Conservation (phyloP, 768 basidiomycete genomes). For the Lentinus tigrinus region DNA sequence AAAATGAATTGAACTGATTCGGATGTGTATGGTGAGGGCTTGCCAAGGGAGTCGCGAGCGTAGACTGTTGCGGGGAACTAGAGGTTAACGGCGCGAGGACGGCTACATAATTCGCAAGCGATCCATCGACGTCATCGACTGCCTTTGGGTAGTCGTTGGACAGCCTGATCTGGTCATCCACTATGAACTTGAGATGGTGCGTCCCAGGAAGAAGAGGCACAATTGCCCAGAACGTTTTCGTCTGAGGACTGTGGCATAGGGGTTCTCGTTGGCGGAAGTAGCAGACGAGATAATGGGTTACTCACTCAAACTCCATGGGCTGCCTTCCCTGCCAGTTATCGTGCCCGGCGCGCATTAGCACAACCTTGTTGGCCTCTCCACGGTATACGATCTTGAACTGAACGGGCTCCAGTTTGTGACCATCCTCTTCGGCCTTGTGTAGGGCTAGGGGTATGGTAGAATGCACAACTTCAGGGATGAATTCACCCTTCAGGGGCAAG, state of each 20-base stretch:
- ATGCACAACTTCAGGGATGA: slow-evolving; percentile 56
- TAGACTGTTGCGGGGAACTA: slow-evolving; percentile 33
- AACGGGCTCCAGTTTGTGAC: slow-evolving; percentile 29
- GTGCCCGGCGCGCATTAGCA: slow-evolving; percentile 72
- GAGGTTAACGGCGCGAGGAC: slow-evolving; percentile 42
- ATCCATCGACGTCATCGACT: slow-evolving; percentile 86
- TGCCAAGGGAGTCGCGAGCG: slow-evolving; percentile 25
- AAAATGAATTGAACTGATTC: slow-evolving; percentile 40
- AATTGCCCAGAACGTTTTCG: slow-evolving; percentile 37
- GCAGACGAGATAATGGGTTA: slow-evolving; percentile 10
- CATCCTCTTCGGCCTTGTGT: slow-evolving; percentile 34
- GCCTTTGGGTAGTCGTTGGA: slow-evolving; percentile 81
- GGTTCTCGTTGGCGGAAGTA: not conserved
- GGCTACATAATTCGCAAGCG: slow-evolving; percentile 90
- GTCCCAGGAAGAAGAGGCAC: slow-evolving; percentile 80
- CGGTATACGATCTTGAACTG: slow-evolving; percentile 62
- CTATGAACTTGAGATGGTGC: slow-evolving; percentile 92
- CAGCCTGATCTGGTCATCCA: slow-evolving; percentile 85
- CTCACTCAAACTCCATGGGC: slow-evolving; percentile 64
- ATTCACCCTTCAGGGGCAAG: slow-evolving; percentile 31
- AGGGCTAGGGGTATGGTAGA: slow-evolving; percentile 63
- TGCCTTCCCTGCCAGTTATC: slow-evolving; percentile 73
- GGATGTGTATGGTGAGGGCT: slow-evolving; percentile 19
- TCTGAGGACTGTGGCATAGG: slow-evolving; percentile 26
- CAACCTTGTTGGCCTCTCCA: slow-evolving; percentile 60